Base-by-base conservation (phyloP, 768 basidiomycete genomes). In the Trametes villosa region DNA sequence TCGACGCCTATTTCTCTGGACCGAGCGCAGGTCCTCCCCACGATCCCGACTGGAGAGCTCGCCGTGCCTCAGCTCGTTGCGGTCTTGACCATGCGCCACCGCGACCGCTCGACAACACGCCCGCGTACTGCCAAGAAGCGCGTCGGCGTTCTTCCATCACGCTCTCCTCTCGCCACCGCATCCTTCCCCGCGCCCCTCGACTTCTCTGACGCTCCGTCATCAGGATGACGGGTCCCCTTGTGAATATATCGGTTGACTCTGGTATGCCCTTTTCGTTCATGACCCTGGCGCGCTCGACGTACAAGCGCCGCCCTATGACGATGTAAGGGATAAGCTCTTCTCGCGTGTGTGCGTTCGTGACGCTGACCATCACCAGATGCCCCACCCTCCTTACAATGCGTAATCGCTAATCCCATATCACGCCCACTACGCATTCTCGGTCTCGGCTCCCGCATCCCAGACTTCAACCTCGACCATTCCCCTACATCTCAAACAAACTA, bases 51-150 rank as follows among this genome's bases (percentile, higher is more conserved):
- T 15, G 53, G 36, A 11, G 29, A 65, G 12, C 45, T 72, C 11
- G 42, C 67, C 13, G 65, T 72, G 47, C 63, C 69, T 9, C 68
- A 68, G 48, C 64, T 70, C 30, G 68, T 72, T 8, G 71, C 71
- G 8, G 48, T 68, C 2, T 64, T 72, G 36, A 69, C 59, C 24
- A 57, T 72, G 62, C 69, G 69, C n/a, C 63, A 65, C 38, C 60
- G 68, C 22, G 69, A 70, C 36, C 69, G 69, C 26, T 29, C 62
- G 11, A 44, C 66, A 4, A 48, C 62, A 11, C 68, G 67, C 13
- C 44, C 64, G 3, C 70, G 70, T 20, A 57, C 53, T 22, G 34
- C 45, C 22, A 58, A 42, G 56, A 63, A 44, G 22, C 56, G 61
- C 29, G 38, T 29, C 2, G 51, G 48, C 2, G 12, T 4, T 18